Evolutionary conservation across 192 early-diverging fungal genomes (phyloP), one percentile per base, ranked within the genome.

Genomic region (Backusella morwellensis): DNA sequence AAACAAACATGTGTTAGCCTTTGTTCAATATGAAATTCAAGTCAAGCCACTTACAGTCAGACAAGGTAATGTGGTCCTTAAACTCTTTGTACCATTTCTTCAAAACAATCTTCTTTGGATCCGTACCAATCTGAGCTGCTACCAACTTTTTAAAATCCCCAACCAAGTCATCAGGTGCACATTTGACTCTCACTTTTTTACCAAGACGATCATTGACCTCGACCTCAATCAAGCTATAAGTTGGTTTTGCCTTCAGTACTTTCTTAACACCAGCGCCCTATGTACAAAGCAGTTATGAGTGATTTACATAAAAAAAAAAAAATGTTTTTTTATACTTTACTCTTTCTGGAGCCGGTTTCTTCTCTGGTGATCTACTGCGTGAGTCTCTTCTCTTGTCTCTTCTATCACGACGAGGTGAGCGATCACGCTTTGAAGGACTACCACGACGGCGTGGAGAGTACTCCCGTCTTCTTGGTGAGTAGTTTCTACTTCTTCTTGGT

Each of bases 51-150:
- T 85, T 81, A 90, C 89, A 97, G 78, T 96, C 95, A 29, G 92
- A 91, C 81, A 97, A 83, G 0, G 96, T 94, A 77, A 96, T 95
- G 76, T 96, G 93, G 77, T 97, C 95, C 84, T 95, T 95, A 82
- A 83, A 97, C 12, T 91, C 84, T 21, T 85, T 93, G 74, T 94
- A 94, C 92, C 95, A 93, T 80, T 97, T 96, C 83, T 97, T 97
- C 54, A 97, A 82, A 4, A 95, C 88, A 81, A 97, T 96, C 83
- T 95, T 97, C 47, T 92, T 88, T 40, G 94, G 84, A 67, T 93
- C 92, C 2, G 96, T 97, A 81, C 96, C 96, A 9, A 91, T 95
- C 84, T 95, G 95, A 12, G 94, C 95, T 7, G 95, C 93, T 68
- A 96, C 92, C 15, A 96, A 75, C 75, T 93, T 91, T 76, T 97